These are phyloP conservation scores for Persicaria maculosa DNA, from an alignment of 148 eudicot species.

Conservation along the genomic window DNA sequence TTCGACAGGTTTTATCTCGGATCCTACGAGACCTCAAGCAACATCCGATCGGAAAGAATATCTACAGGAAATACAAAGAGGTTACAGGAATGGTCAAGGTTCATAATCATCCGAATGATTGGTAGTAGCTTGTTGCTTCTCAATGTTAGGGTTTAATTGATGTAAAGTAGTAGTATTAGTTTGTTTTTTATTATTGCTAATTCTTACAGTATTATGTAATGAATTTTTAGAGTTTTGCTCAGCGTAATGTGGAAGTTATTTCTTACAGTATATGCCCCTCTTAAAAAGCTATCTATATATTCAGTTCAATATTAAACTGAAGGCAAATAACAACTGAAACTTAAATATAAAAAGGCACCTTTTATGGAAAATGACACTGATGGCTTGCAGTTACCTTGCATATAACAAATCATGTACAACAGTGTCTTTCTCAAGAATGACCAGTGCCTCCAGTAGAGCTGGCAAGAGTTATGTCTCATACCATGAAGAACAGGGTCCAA, in stretches of 20 bases:
- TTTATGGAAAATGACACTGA: neutral
- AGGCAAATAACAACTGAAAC: slow-evolving; percentile 3
- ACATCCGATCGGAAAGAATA: neutral
- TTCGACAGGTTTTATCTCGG: neutral
- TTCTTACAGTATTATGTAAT: neutral
- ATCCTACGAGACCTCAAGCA: neutral
- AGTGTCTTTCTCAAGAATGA: slow-evolving; percentile 47
- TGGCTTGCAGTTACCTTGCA: slow-evolving; percentile 48
- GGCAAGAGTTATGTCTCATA: slow-evolving; percentile 53
- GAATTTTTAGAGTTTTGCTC: neutral
- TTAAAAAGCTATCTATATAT: neutral
- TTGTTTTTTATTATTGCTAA: neutral
- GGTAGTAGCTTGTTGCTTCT: neutral
- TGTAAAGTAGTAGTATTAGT: neutral
- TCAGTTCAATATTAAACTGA: neutral
- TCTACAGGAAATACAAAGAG: neutral
- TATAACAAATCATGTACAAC: slow-evolving; percentile 49
- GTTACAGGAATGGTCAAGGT: neutral
- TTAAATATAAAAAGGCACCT: slow-evolving; percentile 1
- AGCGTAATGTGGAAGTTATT: neutral
- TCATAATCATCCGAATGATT: no score
- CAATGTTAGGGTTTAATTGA: neutral
- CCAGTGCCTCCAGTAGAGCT: slow-evolving; percentile 71
- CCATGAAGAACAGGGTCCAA: slow-evolving; percentile 26
- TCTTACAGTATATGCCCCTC: neutral